Percentiles rank a stretch among this genome's conserved stretches.
phyloP scores from a whole-genome alignment of 768 basidiomycete species.

The Leccinum variicolor region DNA sequence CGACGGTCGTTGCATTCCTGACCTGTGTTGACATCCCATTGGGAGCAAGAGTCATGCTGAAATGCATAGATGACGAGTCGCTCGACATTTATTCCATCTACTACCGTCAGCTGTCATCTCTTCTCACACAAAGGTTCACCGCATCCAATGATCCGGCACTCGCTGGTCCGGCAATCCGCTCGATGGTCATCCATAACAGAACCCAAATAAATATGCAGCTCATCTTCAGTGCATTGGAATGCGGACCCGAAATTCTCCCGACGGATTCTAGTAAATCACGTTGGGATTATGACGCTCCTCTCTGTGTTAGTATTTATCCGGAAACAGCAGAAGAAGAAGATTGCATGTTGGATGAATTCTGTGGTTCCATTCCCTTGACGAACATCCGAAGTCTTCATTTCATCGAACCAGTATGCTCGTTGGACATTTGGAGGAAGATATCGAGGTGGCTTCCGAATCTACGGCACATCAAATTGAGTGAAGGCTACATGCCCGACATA shows the following conservation, averaged over 20 bases:
- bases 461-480: background rate
- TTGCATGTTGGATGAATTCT: background rate
- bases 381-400: background rate
- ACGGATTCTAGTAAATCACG: too few relatives aligned
- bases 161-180: background rate
- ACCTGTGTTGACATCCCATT: background rate
- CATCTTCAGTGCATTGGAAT: background rate
- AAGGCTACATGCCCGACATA: background rate
- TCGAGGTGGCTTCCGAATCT: background rate
- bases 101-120: background rate
- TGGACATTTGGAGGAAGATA: constrained; percentile 3
- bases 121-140: background rate
- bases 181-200: background rate
- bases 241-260: background rate
- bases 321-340: background rate
- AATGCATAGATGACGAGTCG: background rate
- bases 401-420: background rate
- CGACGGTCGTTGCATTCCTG: background rate
- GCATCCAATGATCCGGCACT: background rate
- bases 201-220: background rate
- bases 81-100: background rate
- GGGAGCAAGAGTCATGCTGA: background rate
- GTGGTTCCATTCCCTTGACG: background rate
- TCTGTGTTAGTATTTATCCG: too few relatives aligned
- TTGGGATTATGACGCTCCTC: too few relatives aligned